Evolutionary conservation across 305 asterid genomes (phyloP), one percentile per base, ranked within the genome.

Genomic region (Stenogyne calaminthoides): DNA sequence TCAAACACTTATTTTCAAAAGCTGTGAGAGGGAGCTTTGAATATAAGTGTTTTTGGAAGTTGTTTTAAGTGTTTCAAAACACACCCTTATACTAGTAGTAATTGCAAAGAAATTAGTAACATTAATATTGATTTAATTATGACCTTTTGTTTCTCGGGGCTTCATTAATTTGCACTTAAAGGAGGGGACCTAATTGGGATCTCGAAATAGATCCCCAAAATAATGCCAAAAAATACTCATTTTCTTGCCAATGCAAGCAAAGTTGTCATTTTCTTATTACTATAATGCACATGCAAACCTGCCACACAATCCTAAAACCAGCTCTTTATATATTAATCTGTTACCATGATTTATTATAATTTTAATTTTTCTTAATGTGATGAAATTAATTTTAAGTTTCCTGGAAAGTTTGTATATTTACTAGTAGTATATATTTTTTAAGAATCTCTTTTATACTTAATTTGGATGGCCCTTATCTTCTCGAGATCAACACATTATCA

Each of bases 201-300:
- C 84, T 82, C 77, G 44, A 77, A 79, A 77, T 71, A 60, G 57
- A 77, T 75, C 88, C 88, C 84, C 68, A 64, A 79, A 81, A 72
- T 39, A 73, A 71, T 46, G 84, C 51, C 77, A 40, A 76, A 72
- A 61, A 69, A 46, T 72, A 67, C 56, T 61, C 20, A 8, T 67
- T 20, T 81, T 79, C 42, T 84, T 79, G 72, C 77, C 78, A 55
- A 72, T 66, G 36, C 68, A 84, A 81, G 84, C 61, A 71, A 84
- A 79, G 83, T 78, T 55, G 70, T 78, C 65, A 69, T 66, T 67
- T 67, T 54, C 11, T 39, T 55, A 15, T 1, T 63, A 19, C 22
- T 37, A 4, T 44, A 62, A 67, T 73, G 40, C 69, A 42, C 72
- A 75, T 51, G 82, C 69, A 77, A 55, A 73, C 58, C 67, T 68